A percentile compares a stretch with the other conserved stretches of the same genome.
phyloP scores from a whole-genome alignment of 129 eudicot species.

The Kitagawia praeruptora region DNA sequence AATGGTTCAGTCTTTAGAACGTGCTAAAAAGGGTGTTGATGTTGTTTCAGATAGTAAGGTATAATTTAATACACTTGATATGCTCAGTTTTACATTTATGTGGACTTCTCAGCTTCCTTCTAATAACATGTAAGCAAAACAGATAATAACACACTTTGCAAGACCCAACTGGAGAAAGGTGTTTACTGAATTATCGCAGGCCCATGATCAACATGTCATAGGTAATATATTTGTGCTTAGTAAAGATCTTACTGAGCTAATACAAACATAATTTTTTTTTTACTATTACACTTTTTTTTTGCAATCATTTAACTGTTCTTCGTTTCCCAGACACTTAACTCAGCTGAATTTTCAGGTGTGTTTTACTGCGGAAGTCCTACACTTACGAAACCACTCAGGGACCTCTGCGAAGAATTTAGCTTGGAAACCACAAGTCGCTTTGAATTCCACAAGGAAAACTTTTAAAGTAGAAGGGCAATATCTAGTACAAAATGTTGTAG shows the following conservation, averaged over 20 bases:
- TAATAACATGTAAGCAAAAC: slow-evolving; percentile 9
- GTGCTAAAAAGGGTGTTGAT: slow-evolving; percentile 88
- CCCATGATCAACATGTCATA: not conserved
- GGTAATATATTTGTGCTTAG: not conserved
- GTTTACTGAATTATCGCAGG: slow-evolving; percentile 45
- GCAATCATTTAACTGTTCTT: not conserved
- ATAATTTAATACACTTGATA: not conserved
- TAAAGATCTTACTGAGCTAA: not conserved
- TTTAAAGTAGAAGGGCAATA: slow-evolving; percentile 21
- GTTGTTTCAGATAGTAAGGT: slow-evolving; percentile 54
- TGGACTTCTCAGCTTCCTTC: not conserved
- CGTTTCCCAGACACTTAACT: not conserved
- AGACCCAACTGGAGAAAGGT: slow-evolving; percentile 96
- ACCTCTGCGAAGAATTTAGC: slow-evolving; percentile 59
- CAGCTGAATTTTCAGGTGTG: slow-evolving; percentile 49
- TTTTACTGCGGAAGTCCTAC: slow-evolving; percentile 81
- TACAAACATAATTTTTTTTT: not conserved
- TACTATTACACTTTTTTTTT: not conserved
- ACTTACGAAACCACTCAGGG: slow-evolving; percentile 44
- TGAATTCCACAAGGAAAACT: slow-evolving; percentile 90
- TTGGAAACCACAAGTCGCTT: slow-evolving; percentile 60
- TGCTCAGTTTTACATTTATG: not conserved
- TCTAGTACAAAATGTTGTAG: not conserved
- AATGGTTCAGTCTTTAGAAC: slow-evolving; percentile 88
- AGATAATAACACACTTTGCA: slow-evolving; percentile 91